Conservation (phyloP, 257 asterid species). For the Echium plantagineum region DNA sequence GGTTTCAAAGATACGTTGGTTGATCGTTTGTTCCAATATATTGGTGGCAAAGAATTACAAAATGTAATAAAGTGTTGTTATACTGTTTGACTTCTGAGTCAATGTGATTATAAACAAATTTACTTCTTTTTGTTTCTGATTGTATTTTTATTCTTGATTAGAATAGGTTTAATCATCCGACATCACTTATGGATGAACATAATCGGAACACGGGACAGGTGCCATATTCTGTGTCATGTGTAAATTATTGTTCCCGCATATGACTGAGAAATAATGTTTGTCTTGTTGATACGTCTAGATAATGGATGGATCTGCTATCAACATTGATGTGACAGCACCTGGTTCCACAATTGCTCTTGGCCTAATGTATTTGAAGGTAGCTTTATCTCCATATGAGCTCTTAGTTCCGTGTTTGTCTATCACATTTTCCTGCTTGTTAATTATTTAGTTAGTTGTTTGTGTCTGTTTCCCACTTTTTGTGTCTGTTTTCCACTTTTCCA, state of each 20-base stretch:
- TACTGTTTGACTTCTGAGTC: slow-evolving; percentile 2
- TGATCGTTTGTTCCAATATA: slow-evolving; percentile 74
- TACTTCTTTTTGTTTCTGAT: slow-evolving; percentile 18
- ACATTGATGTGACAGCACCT: slow-evolving; percentile 93
- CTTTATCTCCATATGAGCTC: slow-evolving; percentile 4
- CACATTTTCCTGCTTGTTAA: slow-evolving; percentile 2
- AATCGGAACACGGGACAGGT: slow-evolving; percentile 77
- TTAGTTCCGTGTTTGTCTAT: slow-evolving; percentile 1
- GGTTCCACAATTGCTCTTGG: slow-evolving; percentile 88
- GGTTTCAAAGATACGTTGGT: slow-evolving; percentile 69
- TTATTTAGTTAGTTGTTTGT: not conserved
- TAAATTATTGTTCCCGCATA: not conserved
- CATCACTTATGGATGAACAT: slow-evolving; percentile 51
- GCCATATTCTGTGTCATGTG: not conserved
- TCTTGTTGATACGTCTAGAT: slow-evolving; percentile 28
- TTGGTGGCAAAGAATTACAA: slow-evolving; percentile 66
- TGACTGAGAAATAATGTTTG: slow-evolving; percentile 4
- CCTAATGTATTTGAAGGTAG: slow-evolving; percentile 83
- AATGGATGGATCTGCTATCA: slow-evolving; percentile 53
- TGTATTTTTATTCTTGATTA: slow-evolving; percentile 25
- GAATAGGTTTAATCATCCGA: slow-evolving; percentile 38
- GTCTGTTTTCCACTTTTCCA: not conserved
- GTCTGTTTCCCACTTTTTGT: not conserved
- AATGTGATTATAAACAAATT: slow-evolving; percentile 7
- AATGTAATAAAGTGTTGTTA: slow-evolving; percentile 31